phyloP scores from a whole-genome alignment of 441 rosid species.

The Viola pubescens region DNA sequence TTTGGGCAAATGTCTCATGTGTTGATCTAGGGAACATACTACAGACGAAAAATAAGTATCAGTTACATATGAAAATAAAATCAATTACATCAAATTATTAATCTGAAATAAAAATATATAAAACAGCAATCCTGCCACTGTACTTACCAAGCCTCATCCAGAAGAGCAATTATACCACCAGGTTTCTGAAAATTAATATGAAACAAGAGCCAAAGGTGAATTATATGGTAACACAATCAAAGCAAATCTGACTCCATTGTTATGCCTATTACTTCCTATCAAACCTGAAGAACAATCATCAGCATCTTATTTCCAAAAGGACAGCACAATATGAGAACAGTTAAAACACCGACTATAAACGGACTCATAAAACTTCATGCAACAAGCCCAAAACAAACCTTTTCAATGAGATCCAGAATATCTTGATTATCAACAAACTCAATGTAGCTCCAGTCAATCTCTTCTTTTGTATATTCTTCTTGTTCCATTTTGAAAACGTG shows the following conservation, averaged over 20 bases:
- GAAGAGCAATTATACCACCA: slow-evolving; percentile 97
- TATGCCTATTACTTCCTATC: too few species aligned
- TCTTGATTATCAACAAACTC: slow-evolving; percentile 95
- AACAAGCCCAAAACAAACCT: slow-evolving; percentile 34
- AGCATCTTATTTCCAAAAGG: too few species aligned
- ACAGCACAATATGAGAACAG: too few species aligned
- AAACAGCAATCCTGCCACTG: slow-evolving; percentile 10
- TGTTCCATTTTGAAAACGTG: slow-evolving; percentile 99
- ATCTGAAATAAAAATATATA: slow-evolving; percentile 9
- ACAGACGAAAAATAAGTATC: slow-evolving; percentile 31
- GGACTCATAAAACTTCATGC: background rate
- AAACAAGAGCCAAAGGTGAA: too few species aligned
- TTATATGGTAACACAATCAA: too few species aligned
- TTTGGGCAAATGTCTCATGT: slow-evolving; percentile 96
- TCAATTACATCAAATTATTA: slow-evolving; percentile 12
- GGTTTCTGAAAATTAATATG: slow-evolving; percentile 70
- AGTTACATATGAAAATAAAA: slow-evolving; percentile 17
- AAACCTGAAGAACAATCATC: too few species aligned
- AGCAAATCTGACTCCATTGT: too few species aligned
- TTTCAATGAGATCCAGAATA: slow-evolving; percentile 88
- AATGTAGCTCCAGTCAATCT: slow-evolving; percentile 96
- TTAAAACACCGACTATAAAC: background rate
- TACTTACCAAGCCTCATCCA: slow-evolving; percentile 99
- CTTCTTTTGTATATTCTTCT: slow-evolving; percentile 94
- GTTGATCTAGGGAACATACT: slow-evolving; percentile 99